Evolutionary conservation across 164 flowering plant genomes (phyloP).

Genomic region (Vitis amurensis): DNA sequence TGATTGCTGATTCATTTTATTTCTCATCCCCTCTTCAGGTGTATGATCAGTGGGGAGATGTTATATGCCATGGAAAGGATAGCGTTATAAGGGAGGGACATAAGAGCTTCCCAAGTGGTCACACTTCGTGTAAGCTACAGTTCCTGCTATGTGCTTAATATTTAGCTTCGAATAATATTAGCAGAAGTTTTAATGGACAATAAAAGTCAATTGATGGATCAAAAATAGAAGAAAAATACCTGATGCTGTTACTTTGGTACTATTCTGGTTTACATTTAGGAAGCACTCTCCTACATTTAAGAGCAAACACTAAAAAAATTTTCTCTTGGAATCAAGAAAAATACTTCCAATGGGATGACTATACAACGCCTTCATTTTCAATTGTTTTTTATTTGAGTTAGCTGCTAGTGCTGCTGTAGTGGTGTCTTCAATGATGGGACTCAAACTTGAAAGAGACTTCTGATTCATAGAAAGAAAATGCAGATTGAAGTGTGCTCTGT

Average conservation of each 20-base stretch:
- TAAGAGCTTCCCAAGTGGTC: constrained; percentile 92
- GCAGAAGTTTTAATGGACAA: neutral
- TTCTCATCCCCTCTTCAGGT: constrained; percentile 26
- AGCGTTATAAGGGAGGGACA: constrained; percentile 77
- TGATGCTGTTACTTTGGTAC: neutral
- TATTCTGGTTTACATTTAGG: neutral
- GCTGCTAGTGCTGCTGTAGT: too few relatives aligned
- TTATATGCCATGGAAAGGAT: constrained; percentile 64
- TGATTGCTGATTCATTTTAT: neutral
- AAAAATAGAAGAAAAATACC: neutral
- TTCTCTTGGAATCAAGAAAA: neutral
- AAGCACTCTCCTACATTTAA: neutral
- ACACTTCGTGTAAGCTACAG: constrained; percentile 65
- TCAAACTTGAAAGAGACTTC: too few relatives aligned
- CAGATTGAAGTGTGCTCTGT: too few relatives aligned
- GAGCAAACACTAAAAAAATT: neutral
- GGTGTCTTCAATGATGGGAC: too few relatives aligned
- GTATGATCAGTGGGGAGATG: constrained; percentile 60
- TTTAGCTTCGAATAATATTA: neutral
- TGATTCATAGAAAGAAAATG: too few relatives aligned
- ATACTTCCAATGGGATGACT: neutral
- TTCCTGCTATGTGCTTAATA: neutral
- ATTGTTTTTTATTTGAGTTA: too few relatives aligned
- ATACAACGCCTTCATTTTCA: neutral
- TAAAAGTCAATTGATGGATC: neutral